Base-by-base conservation (phyloP, 148 eudicot genomes). In the Silene uniflora region DNA sequence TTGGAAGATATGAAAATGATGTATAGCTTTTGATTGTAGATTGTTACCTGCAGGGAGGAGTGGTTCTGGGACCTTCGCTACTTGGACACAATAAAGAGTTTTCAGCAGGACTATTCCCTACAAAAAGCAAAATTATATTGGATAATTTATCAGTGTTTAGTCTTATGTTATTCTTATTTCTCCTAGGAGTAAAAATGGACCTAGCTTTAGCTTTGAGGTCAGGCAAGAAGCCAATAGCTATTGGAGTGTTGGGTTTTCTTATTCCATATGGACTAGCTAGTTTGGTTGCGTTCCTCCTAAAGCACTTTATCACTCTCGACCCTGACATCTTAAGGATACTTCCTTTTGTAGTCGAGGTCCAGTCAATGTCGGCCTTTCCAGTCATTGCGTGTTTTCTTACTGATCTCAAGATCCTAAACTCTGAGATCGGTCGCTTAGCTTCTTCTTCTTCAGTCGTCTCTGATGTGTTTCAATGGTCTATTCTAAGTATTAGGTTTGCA, bases 361-460 rank as follows among this genome's bases (percentile, higher is more conserved):
- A 71, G 22, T 84, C 84, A 12, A 80, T 87, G 77, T 84, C 85
- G 16, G 81, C 89, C 22, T 84, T 84, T 60, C 87, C 87, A 1
- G 89, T 80, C 5, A 60, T 84, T 24, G 78, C 85, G 62, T 82
- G 85, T 81, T 78, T 84, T 74, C 80, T 87, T 14, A 76, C 79
- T 22, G 89, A 87, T 69, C 81, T 84, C n/a, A 80, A 84, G 64
- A 76, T 87, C 65, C 84, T 87, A 7, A 87, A 87, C 56, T 82
- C 87, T 0, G 87, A 84, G 71, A 77, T 87, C 6, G 89, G 89
- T 0, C 80, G 85, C 2, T 19, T 87, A 14, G 89, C 89, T 8
- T 77, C 84, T 60, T 84, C 89, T 7, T 84, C 89, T 71, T 82
- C 89, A 0, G 49, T 87, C 9, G 79, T 87, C 35, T 75, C 83